These are phyloP conservation scores for Drechslerella coelobrocha DNA, from an alignment of 2,329 filamentous ascomycete species.

Conservation along the genomic window DNA sequence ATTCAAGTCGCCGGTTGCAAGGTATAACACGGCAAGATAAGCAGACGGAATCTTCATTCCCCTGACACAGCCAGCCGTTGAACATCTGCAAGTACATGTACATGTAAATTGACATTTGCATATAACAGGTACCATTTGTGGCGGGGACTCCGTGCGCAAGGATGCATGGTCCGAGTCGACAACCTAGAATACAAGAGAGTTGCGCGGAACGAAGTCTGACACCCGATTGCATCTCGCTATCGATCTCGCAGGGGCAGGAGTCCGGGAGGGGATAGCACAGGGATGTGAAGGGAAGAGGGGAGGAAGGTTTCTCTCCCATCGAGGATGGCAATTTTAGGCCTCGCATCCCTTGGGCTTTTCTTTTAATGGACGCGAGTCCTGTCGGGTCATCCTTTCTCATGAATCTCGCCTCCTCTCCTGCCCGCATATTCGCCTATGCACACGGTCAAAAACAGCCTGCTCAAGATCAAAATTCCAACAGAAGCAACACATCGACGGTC, in stretches of 20 bases:
- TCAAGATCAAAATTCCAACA: background rate
- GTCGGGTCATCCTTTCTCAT: background rate
- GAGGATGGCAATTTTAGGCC: background rate
- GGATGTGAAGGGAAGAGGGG: background rate
- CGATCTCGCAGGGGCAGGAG: background rate
- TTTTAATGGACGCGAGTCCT: too few species aligned
- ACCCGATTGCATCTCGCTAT: slow-evolving; percentile 1
- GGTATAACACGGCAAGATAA: background rate
- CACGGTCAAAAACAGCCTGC: background rate
- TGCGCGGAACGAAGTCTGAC: slow-evolving; percentile 1
- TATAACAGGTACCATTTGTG: background rate
- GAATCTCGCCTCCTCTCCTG: background rate
- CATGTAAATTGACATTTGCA: background rate
- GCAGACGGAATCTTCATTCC: background rate
- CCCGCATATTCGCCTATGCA: background rate
- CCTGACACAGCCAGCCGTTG: too few species aligned
- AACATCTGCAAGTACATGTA: too few species aligned
- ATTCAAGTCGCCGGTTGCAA: background rate
- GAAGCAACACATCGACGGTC: background rate
- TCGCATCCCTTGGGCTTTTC: background rate
- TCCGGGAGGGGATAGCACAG: background rate
- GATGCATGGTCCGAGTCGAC: background rate
- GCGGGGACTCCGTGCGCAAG: background rate
- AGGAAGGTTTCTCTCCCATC: too few species aligned
- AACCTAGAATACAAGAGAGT: background rate